A percentile compares a stretch with the other conserved stretches of the same genome.
Evolutionary conservation across 1,139 yeast genomes (phyloP).

Genomic region (Geotrichum bryndzae): DNA sequence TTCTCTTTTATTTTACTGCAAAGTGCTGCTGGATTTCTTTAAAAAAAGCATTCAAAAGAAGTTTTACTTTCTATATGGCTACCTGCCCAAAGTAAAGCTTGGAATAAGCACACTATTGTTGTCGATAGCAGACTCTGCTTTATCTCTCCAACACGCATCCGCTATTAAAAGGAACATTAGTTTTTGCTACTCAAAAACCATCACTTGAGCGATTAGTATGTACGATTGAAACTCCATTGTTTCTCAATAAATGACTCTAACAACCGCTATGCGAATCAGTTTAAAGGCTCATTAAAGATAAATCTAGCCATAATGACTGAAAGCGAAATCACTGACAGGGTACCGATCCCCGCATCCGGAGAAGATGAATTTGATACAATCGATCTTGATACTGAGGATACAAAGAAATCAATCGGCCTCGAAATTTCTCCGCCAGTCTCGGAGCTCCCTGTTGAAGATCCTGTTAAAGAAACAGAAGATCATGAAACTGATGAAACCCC

Average conservation of each 20-base stretch:
- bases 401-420: neutral
- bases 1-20: constrained; percentile 5
- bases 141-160: neutral
- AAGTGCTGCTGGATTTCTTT: constrained; percentile 2
- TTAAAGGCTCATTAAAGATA: neutral
- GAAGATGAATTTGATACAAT: neutral
- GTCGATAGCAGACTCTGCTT: neutral
- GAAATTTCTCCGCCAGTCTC: neutral
- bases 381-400: neutral
- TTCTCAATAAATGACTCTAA: neutral
- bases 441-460: neutral
- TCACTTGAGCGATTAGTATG: neutral
- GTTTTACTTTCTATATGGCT: neutral
- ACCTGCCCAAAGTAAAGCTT: neutral
- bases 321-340: neutral
- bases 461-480: neutral
- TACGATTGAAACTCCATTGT: neutral
- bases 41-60: neutral
- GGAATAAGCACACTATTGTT: neutral
- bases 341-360: neutral
- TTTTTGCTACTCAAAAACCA: neutral
- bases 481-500: neutral
- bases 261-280: neutral
- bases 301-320: neutral
- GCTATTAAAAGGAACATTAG: neutral